Evolutionary conservation across 2,329 filamentous ascomycete species (phyloP), one percentile per base, ranked within the genome.

Genomic region (Neofusicoccum sp.): DNA sequence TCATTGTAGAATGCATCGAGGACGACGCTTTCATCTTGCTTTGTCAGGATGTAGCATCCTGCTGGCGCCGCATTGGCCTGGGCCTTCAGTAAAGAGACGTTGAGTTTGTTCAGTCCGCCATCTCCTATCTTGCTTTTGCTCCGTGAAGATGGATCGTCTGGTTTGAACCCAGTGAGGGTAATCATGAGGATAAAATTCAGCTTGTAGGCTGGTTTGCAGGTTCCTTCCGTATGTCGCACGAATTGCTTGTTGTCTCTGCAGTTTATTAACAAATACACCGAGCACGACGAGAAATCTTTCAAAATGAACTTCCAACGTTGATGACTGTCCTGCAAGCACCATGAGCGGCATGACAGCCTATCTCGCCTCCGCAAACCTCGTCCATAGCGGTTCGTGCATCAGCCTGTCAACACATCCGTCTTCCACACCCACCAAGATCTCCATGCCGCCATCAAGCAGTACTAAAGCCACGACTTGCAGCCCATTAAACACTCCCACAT

Each of bases 51-150:
- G 76, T 83, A 49, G 79, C 80, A 56, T 73, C 73, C 11, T 78
- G 80, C 65, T 85, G 83, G 83, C 74, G 76, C 63, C 75, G 78
- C 41, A 75, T 81, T 59, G 78, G 76, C n/a, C 69, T 83, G n/a
- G 79, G 64, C 9, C 33, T 67, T 37, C 22, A 47, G 54, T 58
- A 33, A 36, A 22, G 22, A 22, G 22, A 22, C 11, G 22, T n/a
- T 43, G 39, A 43, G 39, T 22, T 22, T 22, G 22, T 22, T 22
- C 22, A 22, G 22, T 22, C 22, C 22, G 22, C 22, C 22, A 22
- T 22, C 22, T 22, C 22, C 22, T 22, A 22, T 22, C 22, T 22
- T 22, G 22, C 22, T 22, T 22, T 22, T 22, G 22, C 22, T 22
- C 22, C 2, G 22, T 22, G 22, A 22, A 22, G 22, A 22, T 22